Conservation (phyloP, 768 basidiomycete species). For the Tylopilus balloui region DNA sequence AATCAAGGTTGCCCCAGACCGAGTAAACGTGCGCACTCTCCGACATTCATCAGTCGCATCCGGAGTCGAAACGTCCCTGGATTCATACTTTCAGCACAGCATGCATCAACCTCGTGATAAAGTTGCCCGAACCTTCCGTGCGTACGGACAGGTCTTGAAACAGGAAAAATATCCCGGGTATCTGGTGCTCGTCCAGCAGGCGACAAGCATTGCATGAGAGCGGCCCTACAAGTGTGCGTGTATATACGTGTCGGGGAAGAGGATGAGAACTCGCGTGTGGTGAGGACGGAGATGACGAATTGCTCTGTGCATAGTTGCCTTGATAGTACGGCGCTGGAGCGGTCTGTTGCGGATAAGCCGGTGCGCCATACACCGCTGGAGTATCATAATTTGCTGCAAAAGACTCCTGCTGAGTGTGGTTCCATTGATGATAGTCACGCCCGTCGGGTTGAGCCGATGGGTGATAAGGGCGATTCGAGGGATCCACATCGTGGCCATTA, state of each 20-base stretch:
- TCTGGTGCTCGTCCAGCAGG: conserved; percentile 78
- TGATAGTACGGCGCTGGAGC: conserved; percentile 32
- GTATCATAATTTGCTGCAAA: conserved; percentile 25
- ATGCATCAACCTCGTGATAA: conserved; percentile 24
- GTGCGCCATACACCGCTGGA: conserved; percentile 20
- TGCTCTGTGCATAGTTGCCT: conserved; percentile 22
- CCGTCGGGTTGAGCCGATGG: conserved; percentile 36
- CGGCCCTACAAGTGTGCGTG: conserved; percentile 86
- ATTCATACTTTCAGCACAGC: conserved; percentile 14
- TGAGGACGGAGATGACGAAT: conserved; percentile 22
- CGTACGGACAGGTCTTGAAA: conserved; percentile 93
- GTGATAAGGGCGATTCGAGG: conserved; percentile 33
- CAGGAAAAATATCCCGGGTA: conserved; percentile 88
- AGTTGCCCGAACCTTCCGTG: conserved; percentile 67
- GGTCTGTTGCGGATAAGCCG: conserved; percentile 27
- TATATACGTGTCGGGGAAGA: conserved; percentile 67
- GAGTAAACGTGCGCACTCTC: conserved; percentile 62
- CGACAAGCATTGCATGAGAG: conserved; percentile 83
- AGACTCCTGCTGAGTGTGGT: conserved; percentile 24
- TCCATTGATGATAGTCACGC: conserved; percentile 34
- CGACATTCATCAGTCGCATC: conserved; percentile 85
- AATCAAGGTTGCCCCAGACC: conserved; percentile 19
- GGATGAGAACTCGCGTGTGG: conserved; percentile 37
- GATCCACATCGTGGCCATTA: conserved; percentile 36
- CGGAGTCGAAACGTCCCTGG: conserved; percentile 81